Percentiles rank a stretch among this genome's conserved stretches.
Evolutionary conservation across 2,329 filamentous ascomycete species (phyloP).

Genomic region (Blumeriella jaapii): DNA sequence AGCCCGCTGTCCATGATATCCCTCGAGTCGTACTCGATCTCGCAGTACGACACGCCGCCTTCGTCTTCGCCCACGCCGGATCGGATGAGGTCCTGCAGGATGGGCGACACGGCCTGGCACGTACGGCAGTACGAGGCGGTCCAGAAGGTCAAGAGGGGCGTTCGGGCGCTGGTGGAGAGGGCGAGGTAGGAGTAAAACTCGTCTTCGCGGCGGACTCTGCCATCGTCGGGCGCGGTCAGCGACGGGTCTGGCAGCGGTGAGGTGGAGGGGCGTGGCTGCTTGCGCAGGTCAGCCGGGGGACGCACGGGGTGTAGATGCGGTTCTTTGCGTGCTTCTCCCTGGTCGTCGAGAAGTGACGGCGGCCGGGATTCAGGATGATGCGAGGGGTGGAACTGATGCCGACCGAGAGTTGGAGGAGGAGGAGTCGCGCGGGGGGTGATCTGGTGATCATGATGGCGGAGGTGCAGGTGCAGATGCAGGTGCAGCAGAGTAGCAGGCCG

Average conservation of each 20-base stretch:
- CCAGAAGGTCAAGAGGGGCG: slow-evolving; percentile 49
- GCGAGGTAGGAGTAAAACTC: slow-evolving; percentile 44
- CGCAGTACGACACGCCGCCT: slow-evolving; percentile 42
- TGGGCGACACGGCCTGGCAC: slow-evolving; percentile 39
- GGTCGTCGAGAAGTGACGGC: slow-evolving; percentile 16
- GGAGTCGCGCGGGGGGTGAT: slow-evolving; percentile 7
- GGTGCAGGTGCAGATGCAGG: too few relatives aligned
- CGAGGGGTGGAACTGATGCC: neutral
- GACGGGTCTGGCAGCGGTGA: neutral
- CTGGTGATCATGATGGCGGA: slow-evolving; percentile 17
- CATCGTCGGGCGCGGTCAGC: slow-evolving; percentile 2
- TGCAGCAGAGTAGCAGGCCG: too few relatives aligned
- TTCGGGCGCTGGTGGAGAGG: slow-evolving; percentile 41
- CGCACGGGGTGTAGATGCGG: slow-evolving; percentile 32
- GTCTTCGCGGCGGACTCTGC: slow-evolving; percentile 41
- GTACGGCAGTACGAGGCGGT: slow-evolving; percentile 46
- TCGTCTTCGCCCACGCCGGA: slow-evolving; percentile 38
- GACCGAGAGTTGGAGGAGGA: slow-evolving; percentile 10
- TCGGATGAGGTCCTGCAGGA: slow-evolving; percentile 37
- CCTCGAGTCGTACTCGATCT: slow-evolving; percentile 45
- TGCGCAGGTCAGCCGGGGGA: slow-evolving; percentile 6
- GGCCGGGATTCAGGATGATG: neutral
- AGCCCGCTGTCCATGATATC: slow-evolving; percentile 41
- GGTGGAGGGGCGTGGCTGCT: too few relatives aligned
- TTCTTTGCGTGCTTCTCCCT: slow-evolving; percentile 27